Percentiles rank a stretch among this genome's conserved stretches.
phyloP scores from a whole-genome alignment of 495 filamentous ascomycete species.

The Neurospora pannonica region DNA sequence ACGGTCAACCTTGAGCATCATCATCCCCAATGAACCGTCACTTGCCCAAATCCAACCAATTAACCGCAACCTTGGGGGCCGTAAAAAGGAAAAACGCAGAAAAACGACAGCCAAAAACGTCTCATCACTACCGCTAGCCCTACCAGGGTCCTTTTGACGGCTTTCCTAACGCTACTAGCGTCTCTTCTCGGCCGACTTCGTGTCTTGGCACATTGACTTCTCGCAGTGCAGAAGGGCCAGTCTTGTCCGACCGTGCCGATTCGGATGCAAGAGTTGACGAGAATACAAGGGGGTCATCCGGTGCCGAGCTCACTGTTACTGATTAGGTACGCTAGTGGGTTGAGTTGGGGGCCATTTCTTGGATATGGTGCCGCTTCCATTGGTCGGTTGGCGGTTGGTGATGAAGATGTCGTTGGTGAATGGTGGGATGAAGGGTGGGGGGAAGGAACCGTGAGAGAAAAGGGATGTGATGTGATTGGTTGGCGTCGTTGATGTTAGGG shows the following conservation, averaged over 20 bases:
- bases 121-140: background rate
- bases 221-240: background rate
- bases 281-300: background rate
- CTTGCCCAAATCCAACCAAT: background rate
- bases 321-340: background rate
- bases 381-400: background rate
- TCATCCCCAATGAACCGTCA: background rate
- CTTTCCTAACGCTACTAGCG: background rate
- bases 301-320: background rate
- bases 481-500: background rate
- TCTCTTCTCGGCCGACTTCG: background rate
- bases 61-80: background rate
- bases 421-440: background rate
- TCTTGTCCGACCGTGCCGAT: background rate
- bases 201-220: background rate
- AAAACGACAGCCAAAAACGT: background rate
- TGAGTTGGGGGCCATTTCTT: background rate
- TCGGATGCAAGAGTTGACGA: background rate
- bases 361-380: background rate
- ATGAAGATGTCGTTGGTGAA: background rate
- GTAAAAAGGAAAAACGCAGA: background rate
- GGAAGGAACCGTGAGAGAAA: background rate
- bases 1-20: background rate
- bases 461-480: background rate
- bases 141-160: background rate